Evolutionary conservation across 176 grass and related monocot species (phyloP).

Genomic region (Oryza meridionalis): DNA sequence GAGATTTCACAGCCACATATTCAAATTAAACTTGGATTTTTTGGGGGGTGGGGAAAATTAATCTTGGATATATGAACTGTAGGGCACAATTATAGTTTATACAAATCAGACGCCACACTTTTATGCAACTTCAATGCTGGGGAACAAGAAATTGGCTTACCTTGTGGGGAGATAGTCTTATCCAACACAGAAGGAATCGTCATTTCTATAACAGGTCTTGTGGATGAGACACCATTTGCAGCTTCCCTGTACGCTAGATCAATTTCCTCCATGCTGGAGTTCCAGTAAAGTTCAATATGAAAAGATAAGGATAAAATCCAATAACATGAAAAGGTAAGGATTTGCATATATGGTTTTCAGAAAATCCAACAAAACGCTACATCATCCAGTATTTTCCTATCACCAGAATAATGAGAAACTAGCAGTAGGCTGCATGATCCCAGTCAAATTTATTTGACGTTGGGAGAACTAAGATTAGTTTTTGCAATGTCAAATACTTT

Average conservation of each 20-base stretch:
- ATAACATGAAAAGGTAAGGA: background rate
- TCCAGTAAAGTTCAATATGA: conserved; percentile 24
- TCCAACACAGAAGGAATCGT: conserved; percentile 97
- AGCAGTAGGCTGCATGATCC: background rate
- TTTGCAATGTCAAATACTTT: too few species aligned
- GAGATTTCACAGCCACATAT: conserved; percentile 20
- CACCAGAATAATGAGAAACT: conserved; percentile 22
- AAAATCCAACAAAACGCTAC: conserved; percentile 6
- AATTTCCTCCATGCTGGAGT: conserved; percentile 89
- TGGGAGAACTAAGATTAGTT: too few species aligned
- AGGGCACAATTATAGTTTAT: conserved; percentile 18
- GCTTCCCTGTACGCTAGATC: conserved; percentile 85
- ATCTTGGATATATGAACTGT: conserved; percentile 14
- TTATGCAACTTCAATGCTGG: conserved; percentile 1
- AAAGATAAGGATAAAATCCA: conserved; percentile 10
- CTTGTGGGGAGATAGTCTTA: conserved; percentile 91
- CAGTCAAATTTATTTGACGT: too few species aligned
- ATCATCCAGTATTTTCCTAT: conserved; percentile 16
- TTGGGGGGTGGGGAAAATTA: background rate
- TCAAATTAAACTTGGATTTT: background rate
- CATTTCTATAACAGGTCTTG: conserved; percentile 97
- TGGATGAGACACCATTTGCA: conserved; percentile 69
- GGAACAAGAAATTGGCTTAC: conserved; percentile 44
- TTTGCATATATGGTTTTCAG: background rate
- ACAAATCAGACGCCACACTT: background rate